Evolutionary conservation across 192 early-diverging fungal genomes (phyloP), one percentile per base, ranked within the genome.

Genomic region (Chytriomyces hyalinus): DNA sequence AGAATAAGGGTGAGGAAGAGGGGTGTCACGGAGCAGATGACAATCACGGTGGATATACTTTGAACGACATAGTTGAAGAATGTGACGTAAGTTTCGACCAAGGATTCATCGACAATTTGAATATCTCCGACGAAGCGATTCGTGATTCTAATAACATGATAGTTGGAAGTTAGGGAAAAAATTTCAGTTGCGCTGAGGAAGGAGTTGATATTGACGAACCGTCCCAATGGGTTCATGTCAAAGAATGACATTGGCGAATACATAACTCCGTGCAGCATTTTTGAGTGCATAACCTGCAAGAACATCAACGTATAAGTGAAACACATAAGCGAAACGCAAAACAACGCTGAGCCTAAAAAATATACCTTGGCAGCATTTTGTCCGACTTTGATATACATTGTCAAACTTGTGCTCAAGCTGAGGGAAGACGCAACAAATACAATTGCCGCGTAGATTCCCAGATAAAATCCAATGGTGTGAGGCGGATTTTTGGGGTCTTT

Each of bases 51-150:
- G 24, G 85, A 78, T 24, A 92, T 3, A 0, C 86, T 82, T 48
- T 80, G 71, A 22, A 81, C 63, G 9, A 80, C 28, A 45, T 49
- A 65, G 6, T 6, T 78, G 13, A 80, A 68, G 45, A 78, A 78
- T 0, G 28, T 10, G 3, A 73, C 69, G 46, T 74, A 83, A n/a
- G 76, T 78, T 70, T 74, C 76, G 36, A 68, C 66, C 17, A 82
- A 61, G 51, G 24, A 62, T 69, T 92, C 90, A 70, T 92, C 93
- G 10, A 92, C 79, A 36, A 86, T 87, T 65, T 87, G 82, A 50
- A 89, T 84, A 71, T 95, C 93, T 53, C 90, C 91, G 49, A 90
- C 90, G 76, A 95, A 93, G n/a, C 93, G 90, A 70, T 94, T 92
- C n/a, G 93, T 79, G 73, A 94, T 89, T 64, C 93, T 82, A 46